A percentile compares a stretch with the other conserved stretches of the same genome.
These are phyloP conservation scores for Babesia caballi DNA, from an alignment of 169 alveolate species.

Conservation along the genomic window DNA sequence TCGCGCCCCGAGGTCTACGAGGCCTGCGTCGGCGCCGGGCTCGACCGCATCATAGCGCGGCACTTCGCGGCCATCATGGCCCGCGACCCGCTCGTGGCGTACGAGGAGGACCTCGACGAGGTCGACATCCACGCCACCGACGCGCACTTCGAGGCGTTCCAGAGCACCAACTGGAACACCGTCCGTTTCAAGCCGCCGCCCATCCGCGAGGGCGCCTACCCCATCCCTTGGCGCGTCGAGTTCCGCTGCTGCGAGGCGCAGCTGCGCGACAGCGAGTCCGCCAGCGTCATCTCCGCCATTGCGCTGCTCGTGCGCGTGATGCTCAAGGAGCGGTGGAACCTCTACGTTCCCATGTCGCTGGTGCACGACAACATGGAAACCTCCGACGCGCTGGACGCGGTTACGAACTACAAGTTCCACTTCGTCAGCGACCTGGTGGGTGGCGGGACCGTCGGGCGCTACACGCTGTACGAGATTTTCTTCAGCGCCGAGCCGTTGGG, in stretches of 20 bases:
- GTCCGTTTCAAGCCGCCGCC: slow-evolving; percentile 87
- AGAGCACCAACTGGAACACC: slow-evolving; percentile 95
- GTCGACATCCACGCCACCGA: slow-evolving; percentile 61
- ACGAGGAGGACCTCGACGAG: slow-evolving; percentile 59
- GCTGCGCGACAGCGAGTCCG: slow-evolving; percentile 91
- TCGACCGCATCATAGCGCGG: slow-evolving; percentile 85
- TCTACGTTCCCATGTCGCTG: slow-evolving; percentile 89
- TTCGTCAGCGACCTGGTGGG: slow-evolving; percentile 74
- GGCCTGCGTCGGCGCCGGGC: slow-evolving; percentile 68
- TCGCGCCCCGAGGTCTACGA: slow-evolving; percentile 76
- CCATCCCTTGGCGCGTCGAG: slow-evolving; percentile 91
- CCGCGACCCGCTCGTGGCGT: slow-evolving; percentile 93
- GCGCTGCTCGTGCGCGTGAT: slow-evolving; percentile 75
- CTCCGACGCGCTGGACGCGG: slow-evolving; percentile 82
- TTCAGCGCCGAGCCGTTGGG: slow-evolving; percentile 67
- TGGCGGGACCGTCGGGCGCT: slow-evolving; percentile 54
- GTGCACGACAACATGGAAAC: slow-evolving; percentile 88
- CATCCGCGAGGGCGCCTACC: slow-evolving; percentile 25
- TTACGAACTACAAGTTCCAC: slow-evolving; percentile 80
- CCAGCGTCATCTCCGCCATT: slow-evolving; percentile 80
- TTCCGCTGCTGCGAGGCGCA: slow-evolving; percentile 93
- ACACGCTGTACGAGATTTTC: slow-evolving; percentile 74
- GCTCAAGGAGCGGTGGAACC: slow-evolving; percentile 77
- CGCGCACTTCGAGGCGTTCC: slow-evolving; percentile 90
- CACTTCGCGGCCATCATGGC: slow-evolving; percentile 87